These are phyloP conservation scores for Cystobasidium tubakii DNA, from an alignment of 768 basidiomycete species.

Conservation along the genomic window DNA sequence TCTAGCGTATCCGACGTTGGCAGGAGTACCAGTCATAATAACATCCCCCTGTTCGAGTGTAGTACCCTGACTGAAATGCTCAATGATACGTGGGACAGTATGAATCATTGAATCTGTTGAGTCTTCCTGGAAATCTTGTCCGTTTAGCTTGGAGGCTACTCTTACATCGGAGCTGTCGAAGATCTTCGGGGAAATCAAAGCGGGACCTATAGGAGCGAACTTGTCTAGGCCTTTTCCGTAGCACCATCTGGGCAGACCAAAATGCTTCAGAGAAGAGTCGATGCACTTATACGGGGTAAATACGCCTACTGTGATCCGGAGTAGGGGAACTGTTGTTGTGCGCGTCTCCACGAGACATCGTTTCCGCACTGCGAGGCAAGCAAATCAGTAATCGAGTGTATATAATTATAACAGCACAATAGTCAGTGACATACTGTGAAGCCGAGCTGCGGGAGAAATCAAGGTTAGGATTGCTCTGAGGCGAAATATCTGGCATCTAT, in stretches of 20 bases:
- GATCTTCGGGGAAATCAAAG: constrained; percentile 4
- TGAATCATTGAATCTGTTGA: constrained; percentile 27
- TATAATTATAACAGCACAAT: no score
- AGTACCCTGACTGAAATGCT: constrained; percentile 28
- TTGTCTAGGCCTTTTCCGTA: constrained; percentile 33
- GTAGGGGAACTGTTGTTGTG: constrained; percentile 31
- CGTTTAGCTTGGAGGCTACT: constrained; percentile 14
- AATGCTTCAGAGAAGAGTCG: not conserved
- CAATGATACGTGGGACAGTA: constrained; percentile 21
- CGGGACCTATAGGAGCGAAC: constrained; percentile 27
- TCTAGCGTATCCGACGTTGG: constrained; percentile 27
- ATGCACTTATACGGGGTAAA: not conserved
- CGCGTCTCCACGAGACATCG: constrained; percentile 31
- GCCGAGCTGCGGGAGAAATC: constrained; percentile 12
- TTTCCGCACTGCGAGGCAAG: constrained; percentile 15
- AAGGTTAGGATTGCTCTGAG: not conserved
- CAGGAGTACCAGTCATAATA: constrained; percentile 31
- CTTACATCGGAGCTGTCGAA: constrained; percentile 16
- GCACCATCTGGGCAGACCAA: constrained; percentile 22
- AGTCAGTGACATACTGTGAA: constrained; percentile 15
- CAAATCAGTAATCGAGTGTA: no score
- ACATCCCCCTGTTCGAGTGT: constrained; percentile 31
- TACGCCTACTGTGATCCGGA: constrained; percentile 16
- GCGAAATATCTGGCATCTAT: not conserved
- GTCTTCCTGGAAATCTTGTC: constrained; percentile 28